These are phyloP conservation scores for Herpotrichia juniperi DNA, from an alignment of 2,329 filamentous ascomycete genomes.

Conservation along the genomic window DNA sequence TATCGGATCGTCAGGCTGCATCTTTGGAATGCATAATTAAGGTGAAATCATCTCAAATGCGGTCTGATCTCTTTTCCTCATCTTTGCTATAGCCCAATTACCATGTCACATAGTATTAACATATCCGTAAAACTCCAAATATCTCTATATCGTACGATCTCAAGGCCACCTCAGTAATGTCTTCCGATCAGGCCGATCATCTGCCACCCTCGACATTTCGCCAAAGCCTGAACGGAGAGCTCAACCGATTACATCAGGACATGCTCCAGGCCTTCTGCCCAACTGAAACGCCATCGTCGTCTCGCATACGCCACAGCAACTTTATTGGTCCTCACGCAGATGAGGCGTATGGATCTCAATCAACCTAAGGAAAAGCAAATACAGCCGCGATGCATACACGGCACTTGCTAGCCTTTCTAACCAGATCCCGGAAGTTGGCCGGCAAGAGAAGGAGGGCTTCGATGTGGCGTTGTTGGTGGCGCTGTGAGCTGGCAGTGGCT, in stretches of 20 bases:
- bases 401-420: not conserved
- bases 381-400: not conserved
- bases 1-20: not conserved
- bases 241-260: not conserved
- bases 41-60: no score
- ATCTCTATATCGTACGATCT: not conserved
- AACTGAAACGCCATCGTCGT: conserved; percentile 1
- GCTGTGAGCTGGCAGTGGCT: not conserved
- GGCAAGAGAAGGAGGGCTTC: not conserved
- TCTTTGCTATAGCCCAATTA: not conserved
- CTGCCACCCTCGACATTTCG: not conserved
- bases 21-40: no score
- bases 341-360: not conserved
- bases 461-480: not conserved
- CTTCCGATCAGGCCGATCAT: not conserved
- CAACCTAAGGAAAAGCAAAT: not conserved
- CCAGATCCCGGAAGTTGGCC: not conserved
- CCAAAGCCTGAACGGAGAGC: not conserved
- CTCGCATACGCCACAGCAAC: not conserved
- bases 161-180: not conserved
- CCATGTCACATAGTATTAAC: not conserved
- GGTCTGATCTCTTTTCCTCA: not conserved
- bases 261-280: not conserved
- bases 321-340: not conserved
- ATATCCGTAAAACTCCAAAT: not conserved